Evolutionary conservation across 345 rosid genomes (phyloP), one percentile per base, ranked within the genome.

Genomic region (Ricinus communis): DNA sequence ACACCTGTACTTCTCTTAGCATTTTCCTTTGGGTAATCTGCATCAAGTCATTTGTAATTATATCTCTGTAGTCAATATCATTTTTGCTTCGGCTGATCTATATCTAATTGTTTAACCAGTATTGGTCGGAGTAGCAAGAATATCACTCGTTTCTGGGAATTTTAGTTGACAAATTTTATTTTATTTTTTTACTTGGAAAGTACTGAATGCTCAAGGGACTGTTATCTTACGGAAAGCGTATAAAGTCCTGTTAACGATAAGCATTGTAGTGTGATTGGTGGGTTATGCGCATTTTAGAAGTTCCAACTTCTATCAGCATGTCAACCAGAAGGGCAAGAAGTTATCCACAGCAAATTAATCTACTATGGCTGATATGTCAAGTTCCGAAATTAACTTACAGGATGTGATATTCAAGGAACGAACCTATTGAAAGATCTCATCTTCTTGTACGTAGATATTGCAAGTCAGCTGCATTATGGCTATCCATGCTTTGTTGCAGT

Each of bases 401-500:
- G 27, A 21, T 52, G 1, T 52, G 56, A n/a, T 52, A 21, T 21
- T 52, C 56, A 52, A n/a, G 12, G 27, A 52, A 52, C 25, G 27
- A 52, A 52, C 25, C 2, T 52, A 21, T 52, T n/a, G 25, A n/a
- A 21, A n/a, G 47, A 16, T 41, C 18, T 51, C 46, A 66, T 52
- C 19, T 66, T 66, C 41, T 40, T 66, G 30, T 33, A 21, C 28
- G 31, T 21, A 66, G 21, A 51, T 52, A 55, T 1, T 21, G 53
- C 16, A 65, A 51, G 21, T 10, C 71, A 40, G 66, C 5, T 71
- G 33, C 16, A 31, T 70, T 51, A 63, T 41, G 0, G 30, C 66
- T 2, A 3, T 64, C 53, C 72, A 18, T 21, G 13, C 66, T 61
- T 38, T 51, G 68, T 64, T 73, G 70, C 40, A 73, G 33, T 62